These are phyloP conservation scores for Jamesozyma lodderae DNA, from an alignment of 805 yeast genomes.

Conservation along the genomic window DNA sequence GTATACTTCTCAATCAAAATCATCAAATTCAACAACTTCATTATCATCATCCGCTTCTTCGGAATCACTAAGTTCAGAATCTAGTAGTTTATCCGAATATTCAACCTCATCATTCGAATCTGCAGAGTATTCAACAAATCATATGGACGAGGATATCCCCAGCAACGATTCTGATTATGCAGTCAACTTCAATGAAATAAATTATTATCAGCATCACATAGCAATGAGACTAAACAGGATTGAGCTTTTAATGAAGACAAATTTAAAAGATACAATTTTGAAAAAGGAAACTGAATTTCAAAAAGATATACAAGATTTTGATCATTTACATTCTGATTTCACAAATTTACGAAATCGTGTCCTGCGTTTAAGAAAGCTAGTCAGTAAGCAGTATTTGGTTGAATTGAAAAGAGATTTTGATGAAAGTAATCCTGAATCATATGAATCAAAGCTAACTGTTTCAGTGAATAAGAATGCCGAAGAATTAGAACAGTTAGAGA, in stretches of 20 bases:
- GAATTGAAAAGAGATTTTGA: slow-evolving; percentile 24
- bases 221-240: slow-evolving; percentile 16
- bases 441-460: slow-evolving; percentile 11
- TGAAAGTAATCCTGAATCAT: slow-evolving; percentile 21
- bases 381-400: slow-evolving; percentile 25
- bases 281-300: slow-evolving; percentile 24
- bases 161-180: slow-evolving; percentile 1
- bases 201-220: slow-evolving; percentile 20
- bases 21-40: not conserved
- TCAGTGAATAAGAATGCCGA: slow-evolving; percentile 13
- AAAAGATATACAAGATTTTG: slow-evolving; percentile 23
- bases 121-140: not conserved
- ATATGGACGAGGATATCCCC: not conserved
- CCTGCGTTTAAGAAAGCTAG: slow-evolving; percentile 19
- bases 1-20: not conserved
- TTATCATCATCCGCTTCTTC: slow-evolving; percentile 1
- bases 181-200: slow-evolving; percentile 15
- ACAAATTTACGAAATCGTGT: slow-evolving; percentile 23
- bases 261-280: slow-evolving; percentile 16
- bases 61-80: not conserved
- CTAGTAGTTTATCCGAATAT: slow-evolving; percentile 3
- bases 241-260: slow-evolving; percentile 19
- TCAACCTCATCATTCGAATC: slow-evolving; percentile 8
- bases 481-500: slow-evolving; percentile 24
- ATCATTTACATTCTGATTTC: slow-evolving; percentile 19